A percentile compares a stretch with the other conserved stretches of the same genome.
Conservation (phyloP, 2,329 filamentous ascomycete genomes). For the Penicillium sp. region DNA sequence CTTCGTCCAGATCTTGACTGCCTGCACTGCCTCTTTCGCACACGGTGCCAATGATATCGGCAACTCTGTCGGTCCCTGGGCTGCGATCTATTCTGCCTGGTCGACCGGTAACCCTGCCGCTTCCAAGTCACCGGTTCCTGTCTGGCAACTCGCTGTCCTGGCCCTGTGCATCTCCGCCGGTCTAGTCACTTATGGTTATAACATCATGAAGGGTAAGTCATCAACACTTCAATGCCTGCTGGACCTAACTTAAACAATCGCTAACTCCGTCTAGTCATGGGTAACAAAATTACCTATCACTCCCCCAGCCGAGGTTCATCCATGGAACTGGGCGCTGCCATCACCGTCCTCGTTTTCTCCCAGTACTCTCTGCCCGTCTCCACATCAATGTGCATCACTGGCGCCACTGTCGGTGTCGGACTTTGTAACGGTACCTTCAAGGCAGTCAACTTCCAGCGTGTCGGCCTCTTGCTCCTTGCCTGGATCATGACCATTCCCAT, state of each 20-base stretch:
- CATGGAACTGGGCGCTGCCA: slow-evolving; percentile 75
- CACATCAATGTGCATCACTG: slow-evolving; percentile 74
- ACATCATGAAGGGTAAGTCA: slow-evolving; percentile 71
- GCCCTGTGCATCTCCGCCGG: slow-evolving; percentile 60
- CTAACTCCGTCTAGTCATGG: slow-evolving; percentile 57
- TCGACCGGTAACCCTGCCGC: slow-evolving; percentile 56
- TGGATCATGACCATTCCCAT: slow-evolving; percentile 64
- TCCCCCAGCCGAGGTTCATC: slow-evolving; percentile 56
- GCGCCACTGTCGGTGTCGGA: slow-evolving; percentile 71
- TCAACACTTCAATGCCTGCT: not conserved
- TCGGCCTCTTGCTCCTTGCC: slow-evolving; percentile 60
- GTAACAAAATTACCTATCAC: slow-evolving; percentile 73
- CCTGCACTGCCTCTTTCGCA: slow-evolving; percentile 49
- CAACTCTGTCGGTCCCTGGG: slow-evolving; percentile 65
- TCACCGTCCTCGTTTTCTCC: slow-evolving; percentile 70
- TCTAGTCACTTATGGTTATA: slow-evolving; percentile 71
- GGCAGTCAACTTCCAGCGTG: slow-evolving; percentile 71
- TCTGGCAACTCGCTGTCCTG: slow-evolving; percentile 72
- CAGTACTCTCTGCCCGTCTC: slow-evolving; percentile 71
- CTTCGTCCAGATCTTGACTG: slow-evolving; percentile 52
- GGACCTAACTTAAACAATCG: not conserved
- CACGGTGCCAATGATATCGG: slow-evolving; percentile 74
- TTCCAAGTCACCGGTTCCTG: slow-evolving; percentile 60
- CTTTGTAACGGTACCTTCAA: slow-evolving; percentile 68
- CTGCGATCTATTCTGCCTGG: slow-evolving; percentile 65